A percentile compares a stretch with the other conserved stretches of the same genome.
Evolutionary conservation across 2,329 filamentous ascomycete species (phyloP).

Genomic region (Aspergillus sp.): DNA sequence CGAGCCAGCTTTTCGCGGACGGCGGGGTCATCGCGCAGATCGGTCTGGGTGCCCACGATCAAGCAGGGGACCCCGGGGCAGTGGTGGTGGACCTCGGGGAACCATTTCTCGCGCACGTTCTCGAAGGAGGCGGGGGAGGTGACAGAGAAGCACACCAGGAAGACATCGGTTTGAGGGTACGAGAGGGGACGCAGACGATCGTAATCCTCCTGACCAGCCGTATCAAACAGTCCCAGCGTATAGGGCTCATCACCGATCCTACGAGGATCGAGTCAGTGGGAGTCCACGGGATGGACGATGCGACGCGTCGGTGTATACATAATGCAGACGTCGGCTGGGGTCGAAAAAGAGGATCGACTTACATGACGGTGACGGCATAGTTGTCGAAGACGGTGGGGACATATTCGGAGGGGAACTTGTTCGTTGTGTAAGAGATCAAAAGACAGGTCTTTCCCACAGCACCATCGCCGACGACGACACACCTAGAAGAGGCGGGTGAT

Average conservation of each 20-base stretch:
- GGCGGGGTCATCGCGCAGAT: conserved; percentile 83
- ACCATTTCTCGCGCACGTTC: conserved; percentile 99
- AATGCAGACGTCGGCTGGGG: not conserved
- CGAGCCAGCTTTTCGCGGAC: conserved; percentile 89
- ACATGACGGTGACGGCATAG: conserved; percentile 99
- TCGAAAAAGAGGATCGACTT: conserved; percentile 47
- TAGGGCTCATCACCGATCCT: conserved; percentile 99
- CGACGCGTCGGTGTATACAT: not conserved
- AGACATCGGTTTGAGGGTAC: conserved; percentile 97
- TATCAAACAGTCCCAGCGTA: conserved; percentile 96
- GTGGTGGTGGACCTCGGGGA: conserved; percentile 97
- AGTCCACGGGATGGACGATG: not conserved
- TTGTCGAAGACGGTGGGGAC: conserved; percentile 99
- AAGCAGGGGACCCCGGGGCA: conserved; percentile 96
- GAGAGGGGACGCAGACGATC: conserved; percentile 93
- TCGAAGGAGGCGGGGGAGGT: conserved; percentile 97
- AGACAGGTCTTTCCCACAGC: conserved; percentile 99
- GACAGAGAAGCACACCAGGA: conserved; percentile 98
- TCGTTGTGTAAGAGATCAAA: conserved; percentile 98
- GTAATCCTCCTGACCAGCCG: conserved; percentile 98
- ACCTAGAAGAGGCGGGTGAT: conserved; percentile 56
- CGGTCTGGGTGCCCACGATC: conserved; percentile 95
- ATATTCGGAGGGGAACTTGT: conserved; percentile 99
- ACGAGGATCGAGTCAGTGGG: conserved; percentile 7
- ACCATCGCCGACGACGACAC: conserved; percentile 98